Evolutionary conservation across 2,329 filamentous ascomycete species (phyloP).

Genomic region (Ascosphaera apis): DNA sequence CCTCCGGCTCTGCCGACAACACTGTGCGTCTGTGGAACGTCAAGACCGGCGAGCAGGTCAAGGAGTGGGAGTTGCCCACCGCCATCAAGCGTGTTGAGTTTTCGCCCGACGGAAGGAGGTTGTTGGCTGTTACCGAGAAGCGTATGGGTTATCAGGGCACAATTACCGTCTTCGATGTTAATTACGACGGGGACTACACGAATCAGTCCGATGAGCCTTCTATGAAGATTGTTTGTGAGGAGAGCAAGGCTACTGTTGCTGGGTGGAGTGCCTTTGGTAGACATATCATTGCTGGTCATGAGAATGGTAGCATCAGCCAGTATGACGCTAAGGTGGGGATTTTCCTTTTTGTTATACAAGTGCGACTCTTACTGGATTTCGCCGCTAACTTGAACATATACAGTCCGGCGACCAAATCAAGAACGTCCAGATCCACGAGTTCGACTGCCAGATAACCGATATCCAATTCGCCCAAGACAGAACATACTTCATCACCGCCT

Average conservation of each 20-base stretch:
- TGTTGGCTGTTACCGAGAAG: constrained; percentile 94
- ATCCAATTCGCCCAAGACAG: constrained; percentile 86
- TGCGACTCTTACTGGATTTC: background rate
- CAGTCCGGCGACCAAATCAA: constrained; percentile 59
- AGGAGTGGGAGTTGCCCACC: constrained; percentile 94
- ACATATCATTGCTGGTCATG: constrained; percentile 94
- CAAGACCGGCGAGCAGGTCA: constrained; percentile 74
- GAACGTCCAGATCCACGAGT: constrained; percentile 68
- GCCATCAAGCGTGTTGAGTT: constrained; percentile 97
- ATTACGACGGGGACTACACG: constrained; percentile 29
- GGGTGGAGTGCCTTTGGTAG: constrained; percentile 87
- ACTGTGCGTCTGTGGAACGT: constrained; percentile 95
- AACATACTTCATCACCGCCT: constrained; percentile 95
- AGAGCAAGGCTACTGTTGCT: constrained; percentile 92
- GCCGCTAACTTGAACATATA: constrained; percentile 1
- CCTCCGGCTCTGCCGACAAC: constrained; percentile 92
- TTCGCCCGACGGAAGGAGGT: constrained; percentile 70
- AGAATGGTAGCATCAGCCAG: constrained; percentile 76
- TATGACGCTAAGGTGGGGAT: constrained; percentile 61
- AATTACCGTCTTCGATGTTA: constrained; percentile 81
- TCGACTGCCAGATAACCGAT: constrained; percentile 63
- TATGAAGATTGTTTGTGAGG: constrained; percentile 75
- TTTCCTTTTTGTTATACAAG: background rate
- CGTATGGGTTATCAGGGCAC: constrained; percentile 89
- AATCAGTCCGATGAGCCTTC: constrained; percentile 64